Conservation (phyloP, 495 filamentous ascomycete genomes). For the Bacidia rubella region DNA sequence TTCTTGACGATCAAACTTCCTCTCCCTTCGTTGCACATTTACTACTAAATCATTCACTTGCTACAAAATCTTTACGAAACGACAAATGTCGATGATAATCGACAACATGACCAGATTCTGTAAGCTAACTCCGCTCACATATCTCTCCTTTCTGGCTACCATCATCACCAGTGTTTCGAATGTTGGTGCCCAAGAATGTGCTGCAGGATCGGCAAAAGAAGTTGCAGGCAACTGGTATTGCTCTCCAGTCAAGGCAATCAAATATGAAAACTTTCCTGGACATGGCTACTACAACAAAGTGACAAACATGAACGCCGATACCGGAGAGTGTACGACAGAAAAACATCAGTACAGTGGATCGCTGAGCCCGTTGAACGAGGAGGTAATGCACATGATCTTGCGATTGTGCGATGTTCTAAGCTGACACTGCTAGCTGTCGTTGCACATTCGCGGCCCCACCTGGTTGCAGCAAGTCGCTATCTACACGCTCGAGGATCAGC, state of each 20-base stretch:
- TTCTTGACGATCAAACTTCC: too few relatives aligned
- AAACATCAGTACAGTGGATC: constrained; percentile 38
- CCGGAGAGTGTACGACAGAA: constrained; percentile 38
- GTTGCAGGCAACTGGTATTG: constrained; percentile 36
- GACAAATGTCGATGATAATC: too few relatives aligned
- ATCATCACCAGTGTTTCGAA: not conserved
- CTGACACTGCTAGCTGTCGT: constrained; percentile 38
- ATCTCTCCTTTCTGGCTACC: not conserved
- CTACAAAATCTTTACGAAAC: too few relatives aligned
- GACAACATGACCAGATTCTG: too few relatives aligned
- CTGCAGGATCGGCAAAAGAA: constrained; percentile 6
- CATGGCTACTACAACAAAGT: constrained; percentile 47
- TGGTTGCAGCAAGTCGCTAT: constrained; percentile 48
- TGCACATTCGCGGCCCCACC: constrained; percentile 58
- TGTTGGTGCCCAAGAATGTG: constrained; percentile 7
- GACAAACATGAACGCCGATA: constrained; percentile 37
- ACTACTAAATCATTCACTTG: too few relatives aligned
- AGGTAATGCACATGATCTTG: constrained; percentile 33
- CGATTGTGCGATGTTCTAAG: not conserved
- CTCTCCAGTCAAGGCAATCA: constrained; percentile 41
- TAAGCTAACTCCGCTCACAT: not conserved
- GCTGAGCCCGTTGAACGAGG: constrained; percentile 51
- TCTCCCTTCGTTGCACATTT: too few relatives aligned
- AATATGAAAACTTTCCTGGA: constrained; percentile 42
- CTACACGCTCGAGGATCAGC: constrained; percentile 34